Conservation (phyloP, 768 basidiomycete species). For the Tephrocybe sp. region DNA sequence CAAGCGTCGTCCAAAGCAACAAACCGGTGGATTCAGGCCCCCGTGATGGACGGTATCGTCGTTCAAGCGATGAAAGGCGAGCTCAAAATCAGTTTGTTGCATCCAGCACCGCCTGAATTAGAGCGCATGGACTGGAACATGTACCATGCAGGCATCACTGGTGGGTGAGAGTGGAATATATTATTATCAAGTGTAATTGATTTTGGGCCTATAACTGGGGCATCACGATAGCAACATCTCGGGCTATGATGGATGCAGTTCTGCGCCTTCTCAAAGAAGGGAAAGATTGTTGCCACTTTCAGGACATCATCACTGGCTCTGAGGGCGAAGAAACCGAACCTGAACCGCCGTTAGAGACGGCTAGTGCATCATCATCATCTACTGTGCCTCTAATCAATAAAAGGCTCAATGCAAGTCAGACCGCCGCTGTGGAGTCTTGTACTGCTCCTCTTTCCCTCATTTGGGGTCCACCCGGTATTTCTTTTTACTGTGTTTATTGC, state of each 20-base stretch:
- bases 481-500: background rate
- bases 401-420: constrained; percentile 56
- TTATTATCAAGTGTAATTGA: background rate
- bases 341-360: background rate
- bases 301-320: constrained; percentile 44
- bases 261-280: constrained; percentile 43
- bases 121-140: constrained; percentile 62
- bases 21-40: constrained; percentile 43
- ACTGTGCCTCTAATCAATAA: constrained; percentile 8
- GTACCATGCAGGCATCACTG: constrained; percentile 61
- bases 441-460: constrained; percentile 51
- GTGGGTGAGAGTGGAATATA: constrained; percentile 36
- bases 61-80: constrained; percentile 52
- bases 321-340: background rate
- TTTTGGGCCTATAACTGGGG: no score
- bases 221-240: constrained; percentile 52
- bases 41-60: constrained; percentile 63
- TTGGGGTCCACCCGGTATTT: constrained; percentile 69
- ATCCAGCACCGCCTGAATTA: constrained; percentile 63
- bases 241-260: constrained; percentile 67
- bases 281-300: constrained; percentile 47
- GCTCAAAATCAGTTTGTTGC: constrained; percentile 50
- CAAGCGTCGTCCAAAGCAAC: constrained; percentile 57
- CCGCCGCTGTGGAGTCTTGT: constrained; percentile 46
- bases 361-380: background rate